Evolutionary conservation across 768 basidiomycete species (phyloP).

Genomic region (Pisolithus microcarpus): DNA sequence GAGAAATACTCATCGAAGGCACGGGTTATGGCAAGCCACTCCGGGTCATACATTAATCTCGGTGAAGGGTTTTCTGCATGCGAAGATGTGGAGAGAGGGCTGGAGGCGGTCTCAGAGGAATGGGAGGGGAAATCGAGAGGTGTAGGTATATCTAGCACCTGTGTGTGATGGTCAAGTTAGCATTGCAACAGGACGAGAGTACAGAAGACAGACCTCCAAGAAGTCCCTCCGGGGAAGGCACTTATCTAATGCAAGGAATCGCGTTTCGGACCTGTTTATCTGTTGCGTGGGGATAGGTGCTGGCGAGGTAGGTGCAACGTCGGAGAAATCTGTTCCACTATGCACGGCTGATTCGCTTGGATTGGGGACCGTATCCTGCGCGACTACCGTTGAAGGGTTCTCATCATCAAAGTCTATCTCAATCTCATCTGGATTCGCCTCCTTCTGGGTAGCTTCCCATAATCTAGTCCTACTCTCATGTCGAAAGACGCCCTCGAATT

Average conservation of each 20-base stretch:
- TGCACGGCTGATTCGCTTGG: conserved; percentile 48
- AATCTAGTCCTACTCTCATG: conserved; percentile 26
- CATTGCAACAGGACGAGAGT: background rate
- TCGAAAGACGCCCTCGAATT: conserved; percentile 65
- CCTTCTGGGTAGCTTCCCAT: background rate
- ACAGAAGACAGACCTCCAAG: conserved; percentile 53
- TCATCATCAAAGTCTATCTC: conserved; percentile 24
- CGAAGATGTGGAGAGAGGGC: background rate
- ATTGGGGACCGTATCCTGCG: conserved; percentile 33
- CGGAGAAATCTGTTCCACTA: conserved; percentile 36
- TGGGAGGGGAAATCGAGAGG: conserved; percentile 2
- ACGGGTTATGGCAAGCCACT: conserved; percentile 91
- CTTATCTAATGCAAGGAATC: conserved; percentile 88
- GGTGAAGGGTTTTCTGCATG: conserved; percentile 19
- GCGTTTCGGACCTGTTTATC: conserved; percentile 39
- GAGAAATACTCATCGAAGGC: conserved; percentile 80
- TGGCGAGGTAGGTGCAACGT: conserved; percentile 30
- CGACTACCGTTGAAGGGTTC: conserved; percentile 27
- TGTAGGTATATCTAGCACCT: conserved; percentile 65
- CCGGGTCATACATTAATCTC: conserved; percentile 65
- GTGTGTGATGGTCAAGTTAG: background rate
- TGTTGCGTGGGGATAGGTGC: background rate
- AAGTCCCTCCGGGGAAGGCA: conserved; percentile 72
- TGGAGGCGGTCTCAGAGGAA: background rate
- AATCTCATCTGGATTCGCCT: conserved; percentile 35